Conservation (phyloP, 352 stramenopile genomes). For the Phytophthora tentaculata region DNA sequence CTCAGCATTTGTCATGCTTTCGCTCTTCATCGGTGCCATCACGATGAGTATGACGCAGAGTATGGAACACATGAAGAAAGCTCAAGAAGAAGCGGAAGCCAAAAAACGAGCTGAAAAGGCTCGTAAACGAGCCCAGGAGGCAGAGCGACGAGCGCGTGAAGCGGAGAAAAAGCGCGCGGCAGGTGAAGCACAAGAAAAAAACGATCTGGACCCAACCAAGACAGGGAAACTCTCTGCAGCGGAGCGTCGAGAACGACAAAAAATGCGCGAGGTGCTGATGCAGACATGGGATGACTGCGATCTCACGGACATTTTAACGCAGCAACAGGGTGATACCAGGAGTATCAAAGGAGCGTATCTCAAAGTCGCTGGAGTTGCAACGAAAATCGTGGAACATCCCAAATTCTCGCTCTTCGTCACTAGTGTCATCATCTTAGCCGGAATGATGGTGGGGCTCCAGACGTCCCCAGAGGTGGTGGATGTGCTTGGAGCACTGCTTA, state of each 20-base stretch:
- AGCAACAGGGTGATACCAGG: slow-evolving; percentile 53
- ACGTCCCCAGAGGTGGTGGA: slow-evolving; percentile 62
- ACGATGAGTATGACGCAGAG: slow-evolving; percentile 92
- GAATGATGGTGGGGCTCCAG: slow-evolving; percentile 80
- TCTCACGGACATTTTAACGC: slow-evolving; percentile 63
- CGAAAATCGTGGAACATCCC: slow-evolving; percentile 63
- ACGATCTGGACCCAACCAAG: slow-evolving; percentile 4
- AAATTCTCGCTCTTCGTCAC: slow-evolving; percentile 80
- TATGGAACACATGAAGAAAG: slow-evolving; percentile 88
- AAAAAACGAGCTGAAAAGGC: slow-evolving; percentile 71
- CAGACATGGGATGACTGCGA: slow-evolving; percentile 83
- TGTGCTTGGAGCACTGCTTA: slow-evolving; percentile 54
- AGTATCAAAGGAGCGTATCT: slow-evolving; percentile 63
- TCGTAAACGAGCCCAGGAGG: slow-evolving; percentile 58
- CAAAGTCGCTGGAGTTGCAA: slow-evolving; percentile 40
- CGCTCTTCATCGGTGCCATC: slow-evolving; percentile 90
- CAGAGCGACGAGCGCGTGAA: slow-evolving; percentile 52
- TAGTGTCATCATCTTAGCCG: slow-evolving; percentile 74
- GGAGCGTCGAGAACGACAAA: slow-evolving; percentile 67
- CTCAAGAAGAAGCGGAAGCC: slow-evolving; percentile 66
- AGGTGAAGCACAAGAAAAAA: slow-evolving; percentile 5
- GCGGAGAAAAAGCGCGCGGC: slow-evolving; percentile 44
- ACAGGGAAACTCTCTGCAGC: slow-evolving; percentile 55
- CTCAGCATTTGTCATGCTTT: slow-evolving; percentile 90
- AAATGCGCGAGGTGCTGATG: slow-evolving; percentile 78